Base-by-base conservation (phyloP, 768 basidiomycete species). In the Mycena venus region DNA sequence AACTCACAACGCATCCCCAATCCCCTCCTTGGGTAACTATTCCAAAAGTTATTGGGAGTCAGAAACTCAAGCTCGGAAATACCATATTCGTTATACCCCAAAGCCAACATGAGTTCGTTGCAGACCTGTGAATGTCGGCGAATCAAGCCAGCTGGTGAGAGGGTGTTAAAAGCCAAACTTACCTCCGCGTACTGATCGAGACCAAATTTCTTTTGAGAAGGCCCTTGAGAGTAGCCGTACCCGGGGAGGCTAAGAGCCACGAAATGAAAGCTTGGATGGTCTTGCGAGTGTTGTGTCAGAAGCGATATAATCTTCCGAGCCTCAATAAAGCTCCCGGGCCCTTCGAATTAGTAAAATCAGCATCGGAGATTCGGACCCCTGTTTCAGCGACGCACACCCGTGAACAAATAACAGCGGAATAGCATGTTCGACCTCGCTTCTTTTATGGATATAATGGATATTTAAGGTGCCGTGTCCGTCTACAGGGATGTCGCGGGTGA, bases 21-120 rank as follows among this genome's bases (percentile, higher is more conserved):
- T 89, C 88, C 4, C 88, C 88, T 3, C 88, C 88, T 72, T 87
- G 87, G 0, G 85, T 84, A 9, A 88, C 88, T 90, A 73, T 5
- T 53, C 2, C 21, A 1, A 40, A 25, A 31, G 25, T 44, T 2
- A 40, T 10, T 21, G 29, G 14, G 17, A 1, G 27, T 7, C 8
- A 47, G 17, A 17, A 6, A 27, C 36, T 27, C 51, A 38, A 38
- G 12, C 36, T 34, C 29, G 47, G 49, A 19, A 53, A 2, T 32
- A 71, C 70, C 70, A 27, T 71, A 71, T 56, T 71, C 61, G 60
- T 62, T 71, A 64, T 90, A 89, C 7, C 88, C 89, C 4, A 89
- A 78, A 0, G 85, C 78, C 9, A 87, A 71, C 89, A 89, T 90
- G 25, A 90, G 65, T 67, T 89, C 89, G 63, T 89, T 82, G 10